Percentiles rank a stretch among this genome's conserved stretches.
phyloP scores from a whole-genome alignment of 2,329 filamentous ascomycete species.

The Sporothrix brasiliensis region DNA sequence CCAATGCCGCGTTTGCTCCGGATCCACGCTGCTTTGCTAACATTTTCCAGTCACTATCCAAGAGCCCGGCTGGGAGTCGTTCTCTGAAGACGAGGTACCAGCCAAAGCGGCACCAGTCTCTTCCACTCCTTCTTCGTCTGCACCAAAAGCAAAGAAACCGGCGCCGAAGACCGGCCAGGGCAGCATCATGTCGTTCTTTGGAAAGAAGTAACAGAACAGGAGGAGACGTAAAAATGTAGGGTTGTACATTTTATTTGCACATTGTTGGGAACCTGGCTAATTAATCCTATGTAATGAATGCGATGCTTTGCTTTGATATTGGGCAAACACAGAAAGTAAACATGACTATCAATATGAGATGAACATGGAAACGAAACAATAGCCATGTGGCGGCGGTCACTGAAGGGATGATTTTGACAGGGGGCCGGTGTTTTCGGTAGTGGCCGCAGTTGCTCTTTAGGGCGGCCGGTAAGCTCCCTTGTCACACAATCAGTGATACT shows the following conservation, averaged over 20 bases:
- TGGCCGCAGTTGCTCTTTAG: not conserved
- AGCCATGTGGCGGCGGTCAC: not conserved
- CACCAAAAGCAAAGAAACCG: conserved; percentile 60
- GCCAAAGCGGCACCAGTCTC: conserved; percentile 49
- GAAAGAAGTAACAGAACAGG: conserved; percentile 64
- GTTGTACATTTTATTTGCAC: not conserved
- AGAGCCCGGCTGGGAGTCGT: conserved; percentile 85
- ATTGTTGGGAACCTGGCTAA: not conserved
- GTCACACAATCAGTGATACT: not conserved
- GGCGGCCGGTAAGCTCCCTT: not conserved
- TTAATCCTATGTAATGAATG: not conserved
- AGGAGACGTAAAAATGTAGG: not conserved
- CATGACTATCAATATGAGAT: not conserved
- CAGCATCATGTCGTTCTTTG: conserved; percentile 90
- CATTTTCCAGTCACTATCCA: conserved; percentile 72
- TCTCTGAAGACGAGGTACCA: conserved; percentile 81
- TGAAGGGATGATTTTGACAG: not conserved
- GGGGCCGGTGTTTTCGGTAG: conserved; percentile 17
- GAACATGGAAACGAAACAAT: not conserved
- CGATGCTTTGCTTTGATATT: not conserved
- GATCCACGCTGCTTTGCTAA: not conserved
- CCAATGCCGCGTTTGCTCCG: no score
- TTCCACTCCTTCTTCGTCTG: conserved; percentile 45
- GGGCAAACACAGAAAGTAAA: not conserved
- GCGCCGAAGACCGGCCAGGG: conserved; percentile 67